Percentiles rank a stretch among this genome's conserved stretches.
Evolutionary conservation across 139 green algal genomes (phyloP).

Genomic region (Volvox reticuliferus): DNA sequence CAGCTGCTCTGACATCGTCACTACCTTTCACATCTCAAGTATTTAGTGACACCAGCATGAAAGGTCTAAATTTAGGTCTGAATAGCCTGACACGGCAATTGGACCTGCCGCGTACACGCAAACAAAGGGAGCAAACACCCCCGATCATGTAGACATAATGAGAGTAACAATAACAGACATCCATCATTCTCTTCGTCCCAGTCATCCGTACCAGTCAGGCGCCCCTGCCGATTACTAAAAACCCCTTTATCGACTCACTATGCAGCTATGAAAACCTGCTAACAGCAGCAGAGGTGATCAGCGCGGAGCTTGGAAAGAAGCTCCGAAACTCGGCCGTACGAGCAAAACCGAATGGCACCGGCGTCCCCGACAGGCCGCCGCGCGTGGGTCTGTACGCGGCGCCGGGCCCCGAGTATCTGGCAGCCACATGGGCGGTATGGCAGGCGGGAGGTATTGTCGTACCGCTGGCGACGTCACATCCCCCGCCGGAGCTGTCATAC

Average conservation of each 20-base stretch:
- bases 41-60: too few species aligned
- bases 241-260: not conserved
- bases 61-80: too few species aligned
- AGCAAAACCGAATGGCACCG: not conserved
- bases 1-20: too few species aligned
- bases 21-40: too few species aligned
- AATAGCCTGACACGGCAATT: too few species aligned
- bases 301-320: slow-evolving; percentile 3
- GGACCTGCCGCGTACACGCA: too few species aligned
- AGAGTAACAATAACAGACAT: too few species aligned
- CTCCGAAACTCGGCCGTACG: not conserved
- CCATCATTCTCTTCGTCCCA: too few species aligned
- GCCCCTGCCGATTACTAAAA: too few species aligned
- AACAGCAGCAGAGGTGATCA: slow-evolving; percentile 4
- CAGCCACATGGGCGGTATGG: slow-evolving; percentile 88
- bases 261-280: slow-evolving; percentile 50
- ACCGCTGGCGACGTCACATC: slow-evolving; percentile 87
- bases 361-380: slow-evolving; percentile 9
- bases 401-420: slow-evolving; percentile 80
- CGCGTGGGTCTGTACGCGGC: slow-evolving; percentile 61
- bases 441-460: slow-evolving; percentile 83
- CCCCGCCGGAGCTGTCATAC: slow-evolving; percentile 84
- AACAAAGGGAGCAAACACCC: too few species aligned
- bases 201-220: too few species aligned
- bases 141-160: too few species aligned